Evolutionary conservation across 2,329 filamentous ascomycete species (phyloP).

Genomic region (Fusarium stilboides): DNA sequence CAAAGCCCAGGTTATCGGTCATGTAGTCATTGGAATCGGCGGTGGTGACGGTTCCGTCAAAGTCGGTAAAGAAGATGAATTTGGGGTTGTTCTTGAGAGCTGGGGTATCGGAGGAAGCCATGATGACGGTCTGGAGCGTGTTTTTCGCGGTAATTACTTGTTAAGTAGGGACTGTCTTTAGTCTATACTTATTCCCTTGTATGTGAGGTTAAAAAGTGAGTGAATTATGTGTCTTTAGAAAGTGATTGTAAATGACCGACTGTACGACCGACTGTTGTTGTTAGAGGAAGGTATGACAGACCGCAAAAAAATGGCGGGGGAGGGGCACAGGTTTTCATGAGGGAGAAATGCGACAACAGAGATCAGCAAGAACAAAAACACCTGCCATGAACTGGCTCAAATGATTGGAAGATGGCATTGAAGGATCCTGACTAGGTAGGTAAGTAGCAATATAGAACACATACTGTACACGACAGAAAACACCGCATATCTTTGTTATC

Average conservation of each 20-base stretch:
- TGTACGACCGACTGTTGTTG: conserved; percentile 22
- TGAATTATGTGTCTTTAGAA: conserved; percentile 1
- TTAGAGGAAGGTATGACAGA: conserved; percentile 35
- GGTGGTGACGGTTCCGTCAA: conserved; percentile 94
- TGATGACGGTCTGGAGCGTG: conserved; percentile 45
- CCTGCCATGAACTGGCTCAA: conserved; percentile 30
- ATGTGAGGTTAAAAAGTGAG: neutral
- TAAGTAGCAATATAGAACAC: conserved; percentile 25
- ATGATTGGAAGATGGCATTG: conserved; percentile 43
- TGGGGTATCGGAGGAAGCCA: conserved; percentile 67
- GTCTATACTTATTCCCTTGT: neutral
- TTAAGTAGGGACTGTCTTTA: neutral
- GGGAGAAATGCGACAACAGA: conserved; percentile 27
- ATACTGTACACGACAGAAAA: conserved; percentile 37
- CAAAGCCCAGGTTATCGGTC: conserved; percentile 94
- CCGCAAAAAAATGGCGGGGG: conserved; percentile 45
- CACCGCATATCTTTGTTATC: conserved; percentile 41
- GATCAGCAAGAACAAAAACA: conserved; percentile 38
- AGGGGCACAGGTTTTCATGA: conserved; percentile 48
- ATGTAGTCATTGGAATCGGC: conserved; percentile 77
- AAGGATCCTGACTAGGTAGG: conserved; percentile 29
- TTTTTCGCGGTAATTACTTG: neutral
- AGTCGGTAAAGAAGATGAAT: conserved; percentile 99
- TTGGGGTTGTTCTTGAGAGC: conserved; percentile 80
- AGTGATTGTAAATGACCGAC: conserved; percentile 15